Evolutionary conservation across 2,329 filamentous ascomycete species (phyloP), one percentile per base, ranked within the genome.

Genomic region (Xylaria digitata): DNA sequence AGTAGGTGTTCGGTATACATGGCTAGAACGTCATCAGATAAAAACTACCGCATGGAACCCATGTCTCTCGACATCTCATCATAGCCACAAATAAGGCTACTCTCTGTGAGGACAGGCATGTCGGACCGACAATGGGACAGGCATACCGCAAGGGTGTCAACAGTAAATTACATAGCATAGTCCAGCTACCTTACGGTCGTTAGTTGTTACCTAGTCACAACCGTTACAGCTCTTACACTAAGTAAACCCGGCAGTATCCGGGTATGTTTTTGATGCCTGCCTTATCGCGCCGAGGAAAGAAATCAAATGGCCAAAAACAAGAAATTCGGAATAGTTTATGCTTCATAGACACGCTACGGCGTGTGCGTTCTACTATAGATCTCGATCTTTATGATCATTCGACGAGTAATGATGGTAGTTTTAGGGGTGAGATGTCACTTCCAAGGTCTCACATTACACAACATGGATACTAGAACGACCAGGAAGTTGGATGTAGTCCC

Each of bases 61-160:
- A 59, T 72, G 66, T 42, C 61, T 67, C 65, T 54, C 52, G 59
- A 17, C 17, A 26, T 42, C 34, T 19, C 42, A 52, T 54, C 61
- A 63, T 68, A 74, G 74, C 74, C 74, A 75, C 70, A 65, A 62
- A 67, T 67, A 69, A 72, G 71, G 72, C 73, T 73, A 53, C 68
- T 52, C 26, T 46, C 17, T 30, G 65, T 45, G 40, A 43, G 43
- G 60, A 50, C 54, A 53, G n/a, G 50, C 37, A 50, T 54, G 71
- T 67, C 66, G 68, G 70, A 70, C 71, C 37, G 52, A 50, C 49
- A 15, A 26, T 21, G 26, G 15, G 50, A 46, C 61, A 67, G 40
- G 42, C 61, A 37, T 45, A 57, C 56, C 34, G 55, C 32, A 26
- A 26, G 37, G 21, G n/a, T 43, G 48, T 23, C 52, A 48, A 19